These are phyloP conservation scores for Ochetophila trinervis DNA, from an alignment of 306 rosid species.

Conservation along the genomic window DNA sequence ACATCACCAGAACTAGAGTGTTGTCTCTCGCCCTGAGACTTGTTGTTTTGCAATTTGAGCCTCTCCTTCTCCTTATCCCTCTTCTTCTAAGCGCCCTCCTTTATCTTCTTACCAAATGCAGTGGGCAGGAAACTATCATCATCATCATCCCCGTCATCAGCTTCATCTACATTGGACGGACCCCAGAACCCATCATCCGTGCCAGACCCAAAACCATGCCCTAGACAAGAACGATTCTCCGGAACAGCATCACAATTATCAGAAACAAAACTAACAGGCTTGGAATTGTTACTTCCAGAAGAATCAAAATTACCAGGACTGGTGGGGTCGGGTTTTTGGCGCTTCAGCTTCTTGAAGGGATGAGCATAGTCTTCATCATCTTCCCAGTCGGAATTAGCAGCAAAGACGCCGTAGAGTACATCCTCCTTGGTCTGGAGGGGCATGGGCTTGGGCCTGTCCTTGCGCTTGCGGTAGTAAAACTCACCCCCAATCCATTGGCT, in stretches of 20 bases:
- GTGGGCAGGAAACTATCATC: conserved; percentile 53
- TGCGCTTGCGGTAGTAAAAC: conserved; percentile 59
- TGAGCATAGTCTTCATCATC: conserved; percentile 43
- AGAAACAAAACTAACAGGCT: too few species aligned
- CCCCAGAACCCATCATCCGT: conserved; percentile 39
- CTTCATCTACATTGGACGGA: neutral
- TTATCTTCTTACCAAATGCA: conserved; percentile 74
- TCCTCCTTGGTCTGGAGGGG: conserved; percentile 83
- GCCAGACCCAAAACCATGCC: conserved; percentile 53
- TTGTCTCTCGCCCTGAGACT: conserved; percentile 20
- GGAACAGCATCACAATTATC: neutral
- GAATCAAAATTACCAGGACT: conserved; percentile 82
- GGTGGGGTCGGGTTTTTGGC: conserved; percentile 52
- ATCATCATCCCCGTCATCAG: conserved; percentile 28
- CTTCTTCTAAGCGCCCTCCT: conserved; percentile 80
- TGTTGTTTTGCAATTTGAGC: conserved; percentile 49
- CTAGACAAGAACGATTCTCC: conserved; percentile 42
- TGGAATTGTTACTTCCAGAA: conserved; percentile 55
- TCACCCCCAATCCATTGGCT: too few species aligned
- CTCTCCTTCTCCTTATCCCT: conserved; percentile 55
- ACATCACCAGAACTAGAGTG: conserved; percentile 30
- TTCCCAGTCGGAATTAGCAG: conserved; percentile 46
- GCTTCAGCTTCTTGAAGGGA: conserved; percentile 51
- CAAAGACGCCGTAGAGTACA: conserved; percentile 63
- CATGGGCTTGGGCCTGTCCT: conserved; percentile 55